Percentiles rank a stretch among this genome's conserved stretches.
phyloP scores from a whole-genome alignment of 768 basidiomycete genomes.

The Suillus cothurnatus region DNA sequence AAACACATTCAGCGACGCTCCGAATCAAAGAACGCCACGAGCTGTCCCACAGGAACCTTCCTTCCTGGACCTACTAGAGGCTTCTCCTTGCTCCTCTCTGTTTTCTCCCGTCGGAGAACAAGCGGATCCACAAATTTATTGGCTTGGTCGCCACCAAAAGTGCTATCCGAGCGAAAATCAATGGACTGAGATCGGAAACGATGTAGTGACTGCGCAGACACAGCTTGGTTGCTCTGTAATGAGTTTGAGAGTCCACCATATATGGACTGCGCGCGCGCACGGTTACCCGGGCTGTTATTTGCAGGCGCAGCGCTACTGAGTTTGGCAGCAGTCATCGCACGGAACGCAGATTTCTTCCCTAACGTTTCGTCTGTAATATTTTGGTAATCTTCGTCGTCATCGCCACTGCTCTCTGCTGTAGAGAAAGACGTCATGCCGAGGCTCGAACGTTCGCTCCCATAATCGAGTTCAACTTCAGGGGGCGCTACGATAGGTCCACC shows the following conservation, averaged over 20 bases:
- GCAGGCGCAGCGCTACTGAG: slow-evolving; percentile 23
- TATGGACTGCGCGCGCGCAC: slow-evolving; percentile 59
- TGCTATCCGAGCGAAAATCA: slow-evolving; percentile 30
- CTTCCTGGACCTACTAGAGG: slow-evolving; percentile 40
- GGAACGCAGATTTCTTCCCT: slow-evolving; percentile 48
- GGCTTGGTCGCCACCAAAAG: slow-evolving; percentile 15
- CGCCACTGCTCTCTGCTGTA: slow-evolving; percentile 39
- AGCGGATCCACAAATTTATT: slow-evolving; percentile 78
- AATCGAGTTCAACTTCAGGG: slow-evolving; percentile 30
- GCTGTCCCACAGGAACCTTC: slow-evolving; percentile 74
- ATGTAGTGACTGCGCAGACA: slow-evolving; percentile 20
- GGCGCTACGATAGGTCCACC: slow-evolving; percentile 65
- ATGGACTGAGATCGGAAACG: slow-evolving; percentile 44
- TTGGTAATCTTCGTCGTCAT: slow-evolving; percentile 29
- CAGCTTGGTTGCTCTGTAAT: slow-evolving; percentile 31
- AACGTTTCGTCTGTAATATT: slow-evolving; percentile 51
- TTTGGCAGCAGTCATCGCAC: slow-evolving; percentile 36
- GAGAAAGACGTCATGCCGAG: slow-evolving; percentile 46
- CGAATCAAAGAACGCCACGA: slow-evolving; percentile 83
- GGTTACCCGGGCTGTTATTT: slow-evolving; percentile 26
- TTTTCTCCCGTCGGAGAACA: slow-evolving; percentile 58
- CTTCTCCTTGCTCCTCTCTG: slow-evolving; percentile 42
- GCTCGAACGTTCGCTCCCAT: slow-evolving; percentile 30
- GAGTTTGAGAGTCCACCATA: slow-evolving; percentile 40
- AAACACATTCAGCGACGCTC: slow-evolving; percentile 20